A percentile compares a stretch with the other conserved stretches of the same genome.
phyloP scores from a whole-genome alignment of 192 early-diverging fungal species.

The Coemansia sp. region DNA sequence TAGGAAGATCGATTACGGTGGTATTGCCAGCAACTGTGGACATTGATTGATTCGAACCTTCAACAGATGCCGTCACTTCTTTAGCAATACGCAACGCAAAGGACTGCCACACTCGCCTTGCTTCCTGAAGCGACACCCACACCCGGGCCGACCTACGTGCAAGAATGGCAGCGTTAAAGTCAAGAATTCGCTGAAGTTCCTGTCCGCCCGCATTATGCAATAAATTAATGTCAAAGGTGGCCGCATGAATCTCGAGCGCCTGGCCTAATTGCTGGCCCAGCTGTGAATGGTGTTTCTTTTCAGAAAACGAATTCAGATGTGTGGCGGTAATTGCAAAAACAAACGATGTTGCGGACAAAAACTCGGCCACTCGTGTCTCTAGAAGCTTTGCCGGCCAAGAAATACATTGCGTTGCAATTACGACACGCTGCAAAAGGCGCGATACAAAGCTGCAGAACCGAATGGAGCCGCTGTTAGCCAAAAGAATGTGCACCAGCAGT shows the following conservation, averaged over 20 bases:
- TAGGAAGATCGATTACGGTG: conserved; percentile 4
- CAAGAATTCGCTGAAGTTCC: conserved; percentile 19
- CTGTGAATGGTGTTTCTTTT: neutral
- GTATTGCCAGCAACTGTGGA: too few species aligned
- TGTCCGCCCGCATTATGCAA: neutral
- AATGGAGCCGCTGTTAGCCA: conserved; percentile 22
- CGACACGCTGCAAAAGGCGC: conserved; percentile 12
- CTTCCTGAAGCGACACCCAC: conserved; percentile 12
- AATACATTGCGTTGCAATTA: neutral
- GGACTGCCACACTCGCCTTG: conserved; percentile 22
- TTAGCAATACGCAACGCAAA: conserved; percentile 15
- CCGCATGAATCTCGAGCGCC: conserved; percentile 15
- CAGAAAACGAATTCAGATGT: conserved; percentile 19
- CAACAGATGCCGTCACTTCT: neutral
- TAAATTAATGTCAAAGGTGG: neutral
- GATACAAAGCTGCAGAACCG: conserved; percentile 15
- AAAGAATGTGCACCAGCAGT: conserved; percentile 33
- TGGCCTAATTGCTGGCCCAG: neutral
- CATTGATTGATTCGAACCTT: neutral
- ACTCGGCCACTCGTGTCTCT: too few species aligned
- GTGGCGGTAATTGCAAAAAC: conserved; percentile 17
- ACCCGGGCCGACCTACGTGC: conserved; percentile 16
- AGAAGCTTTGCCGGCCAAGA: neutral
- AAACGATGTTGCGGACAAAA: conserved; percentile 16
- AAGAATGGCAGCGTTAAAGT: conserved; percentile 15